Percentiles rank a stretch among this genome's conserved stretches.
Conservation (phyloP, 2,329 filamentous ascomycete genomes). For the Xylaria sp. region DNA sequence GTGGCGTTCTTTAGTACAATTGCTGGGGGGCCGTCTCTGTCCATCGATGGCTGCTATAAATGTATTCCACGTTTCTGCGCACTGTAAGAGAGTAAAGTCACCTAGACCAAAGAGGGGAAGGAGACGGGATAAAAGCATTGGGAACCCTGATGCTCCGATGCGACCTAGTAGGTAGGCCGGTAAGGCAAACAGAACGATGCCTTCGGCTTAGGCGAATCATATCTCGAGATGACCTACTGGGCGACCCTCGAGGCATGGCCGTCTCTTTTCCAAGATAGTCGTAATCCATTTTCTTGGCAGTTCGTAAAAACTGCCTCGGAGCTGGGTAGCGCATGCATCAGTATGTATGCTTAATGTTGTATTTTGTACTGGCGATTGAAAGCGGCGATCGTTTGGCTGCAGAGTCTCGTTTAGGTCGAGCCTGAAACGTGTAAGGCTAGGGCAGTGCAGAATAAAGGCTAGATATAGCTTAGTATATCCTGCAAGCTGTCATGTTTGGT, state of each 20-base stretch:
- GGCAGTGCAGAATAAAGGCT: background rate
- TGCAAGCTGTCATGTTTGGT: conserved; percentile 1
- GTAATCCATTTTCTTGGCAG: background rate
- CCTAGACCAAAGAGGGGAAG: background rate
- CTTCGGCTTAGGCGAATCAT: background rate
- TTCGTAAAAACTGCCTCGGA: background rate
- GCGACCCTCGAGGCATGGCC: background rate
- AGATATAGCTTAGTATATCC: background rate
- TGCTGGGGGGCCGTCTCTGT: background rate
- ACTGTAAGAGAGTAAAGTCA: background rate
- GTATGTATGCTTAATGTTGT: background rate
- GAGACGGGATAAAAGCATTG: background rate
- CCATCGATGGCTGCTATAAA: background rate
- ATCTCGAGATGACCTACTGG: background rate
- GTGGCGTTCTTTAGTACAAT: background rate
- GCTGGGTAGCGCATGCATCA: background rate
- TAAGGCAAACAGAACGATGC: conserved; percentile 1
- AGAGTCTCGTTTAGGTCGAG: background rate
- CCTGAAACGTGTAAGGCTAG: conserved; percentile 15
- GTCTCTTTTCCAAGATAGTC: background rate
- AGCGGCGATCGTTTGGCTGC: background rate
- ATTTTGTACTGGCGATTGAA: background rate
- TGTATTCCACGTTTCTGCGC: background rate
- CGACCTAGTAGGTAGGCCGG: background rate
- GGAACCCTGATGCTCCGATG: background rate